Percentiles rank a stretch among this genome's conserved stretches.
phyloP scores from a whole-genome alignment of 2,329 filamentous ascomycete genomes.

The Calonectria multiphialidica region DNA sequence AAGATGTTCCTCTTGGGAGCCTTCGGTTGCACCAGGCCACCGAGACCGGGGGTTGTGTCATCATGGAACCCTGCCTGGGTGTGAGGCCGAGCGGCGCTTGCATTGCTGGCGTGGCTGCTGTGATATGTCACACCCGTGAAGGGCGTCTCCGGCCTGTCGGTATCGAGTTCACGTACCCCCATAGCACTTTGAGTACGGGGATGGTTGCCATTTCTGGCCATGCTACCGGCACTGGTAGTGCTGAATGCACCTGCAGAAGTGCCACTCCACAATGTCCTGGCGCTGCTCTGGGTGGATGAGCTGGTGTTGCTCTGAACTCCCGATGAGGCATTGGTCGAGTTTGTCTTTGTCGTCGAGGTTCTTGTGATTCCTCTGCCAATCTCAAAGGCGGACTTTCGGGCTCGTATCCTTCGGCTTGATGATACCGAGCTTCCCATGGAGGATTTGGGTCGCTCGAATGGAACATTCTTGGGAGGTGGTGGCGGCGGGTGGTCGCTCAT shows the following conservation, averaged over 20 bases:
- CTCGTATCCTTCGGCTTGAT: conserved; percentile 63
- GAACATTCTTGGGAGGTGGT: conserved; percentile 65
- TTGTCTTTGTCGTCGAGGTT: conserved; percentile 91
- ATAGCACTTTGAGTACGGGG: conserved; percentile 74
- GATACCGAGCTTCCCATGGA: conserved; percentile 61
- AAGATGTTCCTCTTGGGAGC: conserved; percentile 90
- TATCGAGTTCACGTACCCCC: conserved; percentile 68
- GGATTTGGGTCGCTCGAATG: conserved; percentile 69
- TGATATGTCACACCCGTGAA: conserved; percentile 90
- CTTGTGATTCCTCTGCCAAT: conserved; percentile 78
- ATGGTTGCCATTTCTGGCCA: conserved; percentile 83
- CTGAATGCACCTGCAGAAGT: conserved; percentile 91
- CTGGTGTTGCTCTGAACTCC: conserved; percentile 80
- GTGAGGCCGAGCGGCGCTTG: conserved; percentile 64
- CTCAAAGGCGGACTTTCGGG: conserved; percentile 84
- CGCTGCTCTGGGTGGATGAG: conserved; percentile 81
- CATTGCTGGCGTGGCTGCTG: conserved; percentile 81
- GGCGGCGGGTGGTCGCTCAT: conserved; percentile 67
- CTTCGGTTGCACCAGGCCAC: conserved; percentile 82
- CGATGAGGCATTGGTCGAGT: conserved; percentile 81
- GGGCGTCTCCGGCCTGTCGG: conserved; percentile 70
- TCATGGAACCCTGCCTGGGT: conserved; percentile 76
- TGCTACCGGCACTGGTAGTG: conserved; percentile 93
- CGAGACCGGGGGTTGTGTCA: conserved; percentile 77
- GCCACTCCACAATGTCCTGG: conserved; percentile 93